These are phyloP conservation scores for Coelastrella sp. DNA, from an alignment of 139 green algal species.

Conservation along the genomic window DNA sequence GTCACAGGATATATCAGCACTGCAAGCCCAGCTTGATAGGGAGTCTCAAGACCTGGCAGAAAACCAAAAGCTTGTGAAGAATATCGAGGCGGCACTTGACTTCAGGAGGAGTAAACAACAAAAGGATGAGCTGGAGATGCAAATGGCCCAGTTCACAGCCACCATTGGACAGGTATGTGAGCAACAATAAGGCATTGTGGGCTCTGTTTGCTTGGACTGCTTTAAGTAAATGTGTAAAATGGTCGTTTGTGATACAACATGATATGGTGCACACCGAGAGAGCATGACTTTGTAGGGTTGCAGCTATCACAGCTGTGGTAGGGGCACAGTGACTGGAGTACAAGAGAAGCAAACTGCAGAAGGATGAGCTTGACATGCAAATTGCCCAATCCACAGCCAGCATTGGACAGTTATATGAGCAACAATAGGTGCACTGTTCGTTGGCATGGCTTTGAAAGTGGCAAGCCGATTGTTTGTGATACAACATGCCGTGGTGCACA, in stretches of 20 bases:
- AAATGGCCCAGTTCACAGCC: neutral
- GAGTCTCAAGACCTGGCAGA: neutral
- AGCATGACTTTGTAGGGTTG: too few species aligned
- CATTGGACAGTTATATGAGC: neutral
- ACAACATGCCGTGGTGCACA: too few species aligned
- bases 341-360: slow-evolving; percentile 47
- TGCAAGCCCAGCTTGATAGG: slow-evolving; percentile 47
- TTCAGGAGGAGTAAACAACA: slow-evolving; percentile 53
- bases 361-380: slow-evolving; percentile 56
- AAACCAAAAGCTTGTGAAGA: slow-evolving; percentile 45
- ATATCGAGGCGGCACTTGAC: slow-evolving; percentile 57
- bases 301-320: too few species aligned
- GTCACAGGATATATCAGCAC: neutral
- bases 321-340: slow-evolving; percentile 55
- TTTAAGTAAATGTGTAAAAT: too few species aligned
- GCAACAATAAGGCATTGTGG: neutral
- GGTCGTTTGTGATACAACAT: too few species aligned
- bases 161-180: slow-evolving; percentile 3
- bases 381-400: neutral
- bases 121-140: slow-evolving; percentile 56
- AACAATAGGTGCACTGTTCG: too few species aligned
- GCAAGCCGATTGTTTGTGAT: too few species aligned
- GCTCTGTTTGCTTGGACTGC: too few species aligned
- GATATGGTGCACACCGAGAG: too few species aligned
- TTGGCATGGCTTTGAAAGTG: too few species aligned